Evolutionary conservation across 352 stramenopile species (phyloP).

Genomic region (Globisporangium mamillatum): DNA sequence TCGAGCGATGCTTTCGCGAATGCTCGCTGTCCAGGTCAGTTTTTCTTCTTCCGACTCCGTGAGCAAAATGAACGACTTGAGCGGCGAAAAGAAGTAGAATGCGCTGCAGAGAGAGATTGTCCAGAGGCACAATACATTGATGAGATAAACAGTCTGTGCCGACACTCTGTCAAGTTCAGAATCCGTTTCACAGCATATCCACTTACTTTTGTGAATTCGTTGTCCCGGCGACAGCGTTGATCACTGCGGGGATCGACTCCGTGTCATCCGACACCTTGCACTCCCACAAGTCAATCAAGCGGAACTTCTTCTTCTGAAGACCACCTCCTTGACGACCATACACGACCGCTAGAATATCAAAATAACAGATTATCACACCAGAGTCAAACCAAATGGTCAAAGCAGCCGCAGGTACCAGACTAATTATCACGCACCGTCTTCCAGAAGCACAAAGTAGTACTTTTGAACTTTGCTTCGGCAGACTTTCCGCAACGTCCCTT

Average conservation of each 20-base stretch:
- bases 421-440: conserved; percentile 56
- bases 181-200: not conserved
- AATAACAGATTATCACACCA: not conserved
- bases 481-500: conserved; percentile 83
- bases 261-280: conserved; percentile 74
- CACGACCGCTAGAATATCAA: conserved; percentile 44
- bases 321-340: conserved; percentile 57
- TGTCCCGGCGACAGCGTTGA: conserved; percentile 45
- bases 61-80: conserved; percentile 86
- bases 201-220: conserved; percentile 64
- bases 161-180: not conserved
- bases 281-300: conserved; percentile 73
- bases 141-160: not conserved
- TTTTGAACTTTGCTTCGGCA: conserved; percentile 79
- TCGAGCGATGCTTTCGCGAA: conserved; percentile 61
- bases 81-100: conserved; percentile 83
- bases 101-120: conserved; percentile 31
- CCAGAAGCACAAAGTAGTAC: conserved; percentile 84
- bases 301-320: conserved; percentile 82
- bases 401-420: not conserved
- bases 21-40: conserved; percentile 49
- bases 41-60: conserved; percentile 67
- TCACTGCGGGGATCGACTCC: conserved; percentile 62
- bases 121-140: not conserved
- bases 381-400: not conserved